Percentiles rank a stretch among this genome's conserved stretches.
Conservation (phyloP, 345 rosid genomes). For the Syzygium oleosum region DNA sequence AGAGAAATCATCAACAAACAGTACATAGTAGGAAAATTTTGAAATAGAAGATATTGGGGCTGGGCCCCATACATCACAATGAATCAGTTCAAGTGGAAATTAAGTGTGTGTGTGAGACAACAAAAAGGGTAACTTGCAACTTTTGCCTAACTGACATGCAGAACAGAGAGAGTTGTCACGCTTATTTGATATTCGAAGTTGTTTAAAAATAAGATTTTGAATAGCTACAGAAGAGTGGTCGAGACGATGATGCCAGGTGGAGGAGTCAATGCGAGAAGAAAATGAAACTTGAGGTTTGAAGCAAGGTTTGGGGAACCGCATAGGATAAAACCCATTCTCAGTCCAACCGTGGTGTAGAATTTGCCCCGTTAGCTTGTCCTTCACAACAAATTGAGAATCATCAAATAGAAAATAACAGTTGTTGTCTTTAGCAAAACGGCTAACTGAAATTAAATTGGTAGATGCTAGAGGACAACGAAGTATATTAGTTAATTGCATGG, state of each 20-base stretch:
- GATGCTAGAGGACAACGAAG: background rate
- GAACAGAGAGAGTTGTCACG: no score
- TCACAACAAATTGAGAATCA: no score
- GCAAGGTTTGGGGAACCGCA: background rate
- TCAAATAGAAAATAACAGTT: no score
- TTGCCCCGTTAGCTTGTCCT: no score
- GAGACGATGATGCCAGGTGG: background rate
- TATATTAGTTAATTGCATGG: background rate
- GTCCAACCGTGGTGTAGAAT: background rate
- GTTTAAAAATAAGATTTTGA: no score
- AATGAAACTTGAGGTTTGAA: background rate
- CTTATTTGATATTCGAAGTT: no score
- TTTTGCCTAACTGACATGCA: no score
- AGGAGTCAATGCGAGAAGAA: background rate
- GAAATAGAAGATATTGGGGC: no score
- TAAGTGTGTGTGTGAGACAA: no score
- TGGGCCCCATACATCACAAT: background rate
- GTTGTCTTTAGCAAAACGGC: background rate
- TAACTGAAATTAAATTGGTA: background rate
- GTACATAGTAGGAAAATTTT: no score
- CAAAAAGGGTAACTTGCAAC: no score
- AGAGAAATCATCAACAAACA: no score
- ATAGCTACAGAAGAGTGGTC: background rate
- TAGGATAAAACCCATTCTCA: background rate
- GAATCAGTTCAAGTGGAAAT: background rate